A percentile compares a stretch with the other conserved stretches of the same genome.
Conservation (phyloP, 2,329 filamentous ascomycete species). For the Aspergillus sp. region DNA sequence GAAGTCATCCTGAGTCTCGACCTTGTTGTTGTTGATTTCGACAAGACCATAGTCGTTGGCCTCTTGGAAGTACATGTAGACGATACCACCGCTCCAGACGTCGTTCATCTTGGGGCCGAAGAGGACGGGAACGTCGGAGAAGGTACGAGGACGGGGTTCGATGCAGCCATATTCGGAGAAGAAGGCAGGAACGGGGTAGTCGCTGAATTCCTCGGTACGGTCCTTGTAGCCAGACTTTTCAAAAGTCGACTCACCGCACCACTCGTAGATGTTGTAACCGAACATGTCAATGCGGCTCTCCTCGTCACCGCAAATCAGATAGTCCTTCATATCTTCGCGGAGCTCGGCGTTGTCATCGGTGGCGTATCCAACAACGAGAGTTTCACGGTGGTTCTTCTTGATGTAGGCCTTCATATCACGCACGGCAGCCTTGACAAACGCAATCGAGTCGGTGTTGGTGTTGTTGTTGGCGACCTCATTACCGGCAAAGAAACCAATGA, state of each 20-base stretch:
- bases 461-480: constrained; percentile 93
- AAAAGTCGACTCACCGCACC: constrained; percentile 88
- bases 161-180: constrained; percentile 99
- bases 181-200: constrained; percentile 94
- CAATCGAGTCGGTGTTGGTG: constrained; percentile 87
- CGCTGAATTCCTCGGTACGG: constrained; percentile 82
- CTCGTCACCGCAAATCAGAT: constrained; percentile 85
- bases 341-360: constrained; percentile 90
- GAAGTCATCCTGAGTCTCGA: constrained; percentile 75
- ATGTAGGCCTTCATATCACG: constrained; percentile 97
- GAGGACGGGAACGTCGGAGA: constrained; percentile 82
- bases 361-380: constrained; percentile 90
- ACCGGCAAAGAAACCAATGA: constrained; percentile 96
- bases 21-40: constrained; percentile 68
- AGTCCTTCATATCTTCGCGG: constrained; percentile 79
- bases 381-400: constrained; percentile 72
- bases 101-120: constrained; percentile 79
- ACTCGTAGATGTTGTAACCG: constrained; percentile 99
- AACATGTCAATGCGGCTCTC: constrained; percentile 85
- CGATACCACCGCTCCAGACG: constrained; percentile 94
- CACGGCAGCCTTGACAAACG: constrained; percentile 96
- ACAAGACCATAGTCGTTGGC: constrained; percentile 74
- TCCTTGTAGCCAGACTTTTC: constrained; percentile 76
- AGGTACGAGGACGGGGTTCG: constrained; percentile 70
- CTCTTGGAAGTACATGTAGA: constrained; percentile 98